Base-by-base conservation (phyloP, 768 basidiomycete species). In the Lactarius hengduanensis region DNA sequence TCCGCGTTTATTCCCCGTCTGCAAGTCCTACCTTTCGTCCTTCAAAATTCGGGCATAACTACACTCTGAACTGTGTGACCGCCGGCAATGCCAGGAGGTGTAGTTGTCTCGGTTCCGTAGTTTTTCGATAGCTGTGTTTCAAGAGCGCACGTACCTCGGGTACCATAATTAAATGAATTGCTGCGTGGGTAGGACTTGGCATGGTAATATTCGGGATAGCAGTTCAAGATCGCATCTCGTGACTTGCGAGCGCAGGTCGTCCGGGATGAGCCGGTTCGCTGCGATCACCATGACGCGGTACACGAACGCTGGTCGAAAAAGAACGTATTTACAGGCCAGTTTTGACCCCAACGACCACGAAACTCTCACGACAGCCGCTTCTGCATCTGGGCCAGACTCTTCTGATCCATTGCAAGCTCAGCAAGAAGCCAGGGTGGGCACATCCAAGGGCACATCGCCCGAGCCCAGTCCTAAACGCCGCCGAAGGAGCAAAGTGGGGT, bases 251-350 rank as follows among this genome's bases (percentile, higher is more conserved):
- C 38, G 18, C 18, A 9, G 20, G 20, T 50, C 3, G 47, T 32
- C 30, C 32, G 55, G 32, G n/a, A 18, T n/a, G 30, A 56, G 28
- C 55, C 28, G 28, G 28, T 28, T 30, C 55, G 9, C 18, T 56
- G 6, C 15, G 55, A 15, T 56, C 28, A 18, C 20, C 55, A 92
- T 92, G 91, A 91, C 91, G 16, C 84, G 91, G 53, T 78, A 86
- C 64, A 91, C 91, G 10, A 86, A 85, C 70, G 82, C 92, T 74
- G 87, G 86, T n/a, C 81, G 83, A 61, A 93, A 92, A 74, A 79
- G 91, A 59, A 87, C 85, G 5, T 85, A 90, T 72, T 69, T 91
- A 16, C 80, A 92, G 67, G 87, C 90, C 16, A 86, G 84, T 0
- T 84, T 89, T 69, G 71, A 74, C 26, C 65, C 71, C 10, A 70